A percentile compares a stretch with the other conserved stretches of the same genome.
Conservation (phyloP, 768 basidiomycete species). For the Albatrellus ellisii region DNA sequence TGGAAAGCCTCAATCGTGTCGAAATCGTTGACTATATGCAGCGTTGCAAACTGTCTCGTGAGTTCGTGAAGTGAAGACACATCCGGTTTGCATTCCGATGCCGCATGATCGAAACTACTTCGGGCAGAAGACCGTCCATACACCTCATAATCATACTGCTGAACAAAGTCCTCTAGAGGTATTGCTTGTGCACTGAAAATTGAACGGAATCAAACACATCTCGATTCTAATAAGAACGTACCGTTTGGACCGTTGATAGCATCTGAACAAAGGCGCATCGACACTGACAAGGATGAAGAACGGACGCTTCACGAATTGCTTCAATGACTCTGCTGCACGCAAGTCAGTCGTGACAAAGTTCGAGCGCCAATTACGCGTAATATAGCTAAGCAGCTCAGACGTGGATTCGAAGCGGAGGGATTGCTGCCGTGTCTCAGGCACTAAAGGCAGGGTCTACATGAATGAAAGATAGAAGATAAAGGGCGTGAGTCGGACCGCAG, state of each 20-base stretch:
- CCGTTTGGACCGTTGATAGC: slow-evolving; percentile 50
- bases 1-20: slow-evolving; percentile 37
- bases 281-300: slow-evolving; percentile 79
- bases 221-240: slow-evolving; percentile 13
- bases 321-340: slow-evolving; percentile 37
- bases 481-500: too few species aligned
- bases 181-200: slow-evolving; percentile 8
- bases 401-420: slow-evolving; percentile 31
- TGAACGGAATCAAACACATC: slow-evolving; percentile 4
- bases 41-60: slow-evolving; percentile 40
- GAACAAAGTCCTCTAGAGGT: slow-evolving; percentile 64
- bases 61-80: slow-evolving; percentile 15
- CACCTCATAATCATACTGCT: slow-evolving; percentile 51
- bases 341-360: slow-evolving; percentile 78
- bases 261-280: slow-evolving; percentile 66
- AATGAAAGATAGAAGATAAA: too few species aligned
- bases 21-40: slow-evolving; percentile 58
- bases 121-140: slow-evolving; percentile 31
- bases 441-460: too few species aligned
- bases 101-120: neutral
- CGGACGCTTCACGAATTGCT: slow-evolving; percentile 69
- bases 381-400: slow-evolving; percentile 48
- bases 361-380: slow-evolving; percentile 69
- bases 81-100: neutral
- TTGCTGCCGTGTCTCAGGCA: slow-evolving; percentile 3